Conservation (phyloP, 2,329 filamentous ascomycete genomes). For the Colletotrichum graminicola region DNA sequence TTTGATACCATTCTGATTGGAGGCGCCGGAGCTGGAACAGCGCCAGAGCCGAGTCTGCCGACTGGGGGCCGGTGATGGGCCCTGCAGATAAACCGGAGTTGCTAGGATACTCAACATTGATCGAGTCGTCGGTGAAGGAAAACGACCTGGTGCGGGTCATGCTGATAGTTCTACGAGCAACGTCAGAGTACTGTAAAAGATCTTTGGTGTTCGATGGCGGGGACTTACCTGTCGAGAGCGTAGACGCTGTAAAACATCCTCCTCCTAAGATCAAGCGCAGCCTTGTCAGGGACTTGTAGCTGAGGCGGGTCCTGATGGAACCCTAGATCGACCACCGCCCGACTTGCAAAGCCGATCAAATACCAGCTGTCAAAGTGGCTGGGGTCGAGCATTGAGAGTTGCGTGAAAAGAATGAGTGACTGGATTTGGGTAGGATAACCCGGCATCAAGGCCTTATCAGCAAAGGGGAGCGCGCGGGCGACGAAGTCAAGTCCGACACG, state of each 20-base stretch:
- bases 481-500: slow-evolving; percentile 67
- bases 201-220: neutral
- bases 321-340: slow-evolving; percentile 89
- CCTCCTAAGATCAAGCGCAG: slow-evolving; percentile 80
- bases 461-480: slow-evolving; percentile 77
- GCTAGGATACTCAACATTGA: slow-evolving; percentile 82
- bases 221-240: slow-evolving; percentile 81
- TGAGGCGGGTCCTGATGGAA: slow-evolving; percentile 91
- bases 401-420: slow-evolving; percentile 84
- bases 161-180: slow-evolving; percentile 76
- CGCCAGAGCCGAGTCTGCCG: slow-evolving; percentile 77
- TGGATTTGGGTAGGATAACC: slow-evolving; percentile 89
- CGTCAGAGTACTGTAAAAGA: slow-evolving; percentile 9
- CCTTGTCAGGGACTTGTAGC: slow-evolving; percentile 75
- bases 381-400: slow-evolving; percentile 92
- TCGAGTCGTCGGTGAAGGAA: slow-evolving; percentile 91
- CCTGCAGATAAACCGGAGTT: slow-evolving; percentile 56
- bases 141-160: slow-evolving; percentile 90
- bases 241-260: slow-evolving; percentile 93
- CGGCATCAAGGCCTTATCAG: slow-evolving; percentile 86
- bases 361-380: slow-evolving; percentile 96
- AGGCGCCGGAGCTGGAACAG: slow-evolving; percentile 86
- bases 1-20: slow-evolving; percentile 91
- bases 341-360: slow-evolving; percentile 88
- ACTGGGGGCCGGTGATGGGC: slow-evolving; percentile 60